Evolutionary conservation across 2,329 filamentous ascomycete genomes (phyloP).

Genomic region (Colletotrichum musicola): DNA sequence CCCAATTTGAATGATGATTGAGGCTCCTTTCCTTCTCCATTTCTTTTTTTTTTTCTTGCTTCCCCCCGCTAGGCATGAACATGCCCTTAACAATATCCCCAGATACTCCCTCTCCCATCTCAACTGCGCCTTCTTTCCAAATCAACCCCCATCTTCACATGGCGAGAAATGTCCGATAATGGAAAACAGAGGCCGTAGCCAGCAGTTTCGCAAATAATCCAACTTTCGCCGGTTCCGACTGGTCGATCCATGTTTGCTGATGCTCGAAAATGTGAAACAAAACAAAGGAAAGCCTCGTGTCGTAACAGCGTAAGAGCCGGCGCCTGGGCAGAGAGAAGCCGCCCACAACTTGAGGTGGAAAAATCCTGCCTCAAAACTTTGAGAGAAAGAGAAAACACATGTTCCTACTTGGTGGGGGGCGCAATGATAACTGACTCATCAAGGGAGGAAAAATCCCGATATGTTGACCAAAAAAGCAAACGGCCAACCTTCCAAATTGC

Average conservation of each 20-base stretch:
- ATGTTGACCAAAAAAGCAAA: slow-evolving; percentile 16
- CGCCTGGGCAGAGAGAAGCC: slow-evolving; percentile 11
- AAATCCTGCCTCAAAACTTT: slow-evolving; percentile 2
- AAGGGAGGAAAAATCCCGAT: neutral
- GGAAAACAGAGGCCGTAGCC: neutral
- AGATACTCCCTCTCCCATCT: slow-evolving; percentile 5
- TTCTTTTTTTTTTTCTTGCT: neutral
- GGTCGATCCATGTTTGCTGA: slow-evolving; percentile 20
- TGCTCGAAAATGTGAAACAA: slow-evolving; percentile 6
- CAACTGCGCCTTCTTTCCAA: slow-evolving; percentile 14
- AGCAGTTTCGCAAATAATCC: neutral
- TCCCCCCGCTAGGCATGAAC: neutral
- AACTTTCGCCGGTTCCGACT: slow-evolving; percentile 10
- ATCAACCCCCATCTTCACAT: slow-evolving; percentile 1
- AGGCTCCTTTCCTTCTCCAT: neutral
- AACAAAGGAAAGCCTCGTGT: slow-evolving; percentile 21
- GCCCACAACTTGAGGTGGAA: neutral
- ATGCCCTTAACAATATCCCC: neutral
- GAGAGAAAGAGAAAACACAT: slow-evolving; percentile 9
- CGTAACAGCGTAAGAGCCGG: slow-evolving; percentile 30
- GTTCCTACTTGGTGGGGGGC: neutral
- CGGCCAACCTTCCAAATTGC: neutral
- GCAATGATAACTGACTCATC: neutral
- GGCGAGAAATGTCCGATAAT: neutral
- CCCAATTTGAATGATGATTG: neutral